Conservation (phyloP, 225 moss, liverwort and hornwort species). For the Bryoerythrophyllum caledonicum region DNA sequence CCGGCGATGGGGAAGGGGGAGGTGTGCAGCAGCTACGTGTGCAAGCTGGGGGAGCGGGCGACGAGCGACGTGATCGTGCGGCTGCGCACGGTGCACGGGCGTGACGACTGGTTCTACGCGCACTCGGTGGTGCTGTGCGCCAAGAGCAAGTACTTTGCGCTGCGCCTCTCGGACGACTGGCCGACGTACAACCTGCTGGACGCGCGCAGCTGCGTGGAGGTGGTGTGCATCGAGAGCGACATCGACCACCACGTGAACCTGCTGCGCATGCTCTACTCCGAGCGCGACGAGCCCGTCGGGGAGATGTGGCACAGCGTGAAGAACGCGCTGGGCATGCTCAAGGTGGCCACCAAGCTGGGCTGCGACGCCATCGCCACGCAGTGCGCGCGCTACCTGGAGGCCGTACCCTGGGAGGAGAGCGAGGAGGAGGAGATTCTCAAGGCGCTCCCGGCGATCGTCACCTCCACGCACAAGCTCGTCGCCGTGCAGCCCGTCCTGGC, state of each 20-base stretch:
- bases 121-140: constrained; percentile 59
- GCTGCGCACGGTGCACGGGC: constrained; percentile 67
- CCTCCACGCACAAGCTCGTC: constrained; percentile 49
- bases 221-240: constrained; percentile 71
- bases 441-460: constrained; percentile 54
- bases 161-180: constrained; percentile 72
- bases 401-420: constrained; percentile 89
- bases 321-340: constrained; percentile 75
- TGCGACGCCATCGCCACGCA: constrained; percentile 67
- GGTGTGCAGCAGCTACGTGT: constrained; percentile 38
- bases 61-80: constrained; percentile 86
- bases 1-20: constrained; percentile 50
- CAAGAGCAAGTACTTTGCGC: constrained; percentile 69
- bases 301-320: constrained; percentile 86
- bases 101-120: constrained; percentile 82
- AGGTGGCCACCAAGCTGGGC: constrained; percentile 79
- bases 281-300: constrained; percentile 52
- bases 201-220: constrained; percentile 65
- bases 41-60: constrained; percentile 70
- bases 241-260: constrained; percentile 77
- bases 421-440: constrained; percentile 86
- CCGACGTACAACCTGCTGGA: constrained; percentile 74
- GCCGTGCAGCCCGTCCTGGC: constrained; percentile 70
- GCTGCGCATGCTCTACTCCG: constrained; percentile 70
- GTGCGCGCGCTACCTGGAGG: constrained; percentile 80